Percentiles rank a stretch among this genome's conserved stretches.
Conservation (phyloP, 2,329 filamentous ascomycete species). For the Corynespora cassiicola region DNA sequence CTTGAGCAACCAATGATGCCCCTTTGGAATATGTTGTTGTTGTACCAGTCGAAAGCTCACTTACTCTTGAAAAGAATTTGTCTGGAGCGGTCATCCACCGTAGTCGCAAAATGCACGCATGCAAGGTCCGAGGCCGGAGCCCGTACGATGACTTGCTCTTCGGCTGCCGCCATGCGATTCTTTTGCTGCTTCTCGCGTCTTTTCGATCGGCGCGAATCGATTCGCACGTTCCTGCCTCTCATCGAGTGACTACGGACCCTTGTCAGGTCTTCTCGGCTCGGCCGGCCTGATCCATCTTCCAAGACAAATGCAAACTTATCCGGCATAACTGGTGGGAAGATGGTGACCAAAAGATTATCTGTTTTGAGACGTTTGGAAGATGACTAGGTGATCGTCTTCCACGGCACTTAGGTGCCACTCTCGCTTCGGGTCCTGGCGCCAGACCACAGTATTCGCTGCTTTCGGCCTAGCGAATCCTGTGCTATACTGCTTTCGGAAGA, state of each 20-base stretch:
- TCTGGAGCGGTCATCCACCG: slow-evolving; percentile 1
- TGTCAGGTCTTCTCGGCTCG: slow-evolving; percentile 5
- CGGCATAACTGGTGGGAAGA: slow-evolving; percentile 1
- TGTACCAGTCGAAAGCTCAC: slow-evolving; percentile 2
- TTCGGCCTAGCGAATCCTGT: too few species aligned
- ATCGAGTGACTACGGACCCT: slow-evolving; percentile 17
- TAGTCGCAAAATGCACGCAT: slow-evolving; percentile 1
- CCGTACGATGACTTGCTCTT: background rate
- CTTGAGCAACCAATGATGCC: background rate
- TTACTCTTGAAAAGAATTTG: slow-evolving; percentile 11
- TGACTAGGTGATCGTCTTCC: too few species aligned
- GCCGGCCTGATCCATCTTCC: slow-evolving; percentile 5
- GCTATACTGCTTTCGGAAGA: too few species aligned
- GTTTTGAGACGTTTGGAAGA: too few species aligned
- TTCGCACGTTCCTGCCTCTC: slow-evolving; percentile 17
- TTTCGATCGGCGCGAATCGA: slow-evolving; percentile 8
- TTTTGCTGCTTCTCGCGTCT: slow-evolving; percentile 2
- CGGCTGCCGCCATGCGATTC: too few species aligned
- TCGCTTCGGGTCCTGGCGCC: too few species aligned
- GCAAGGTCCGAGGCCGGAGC: background rate
- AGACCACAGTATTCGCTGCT: too few species aligned
- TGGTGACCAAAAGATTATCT: too few species aligned
- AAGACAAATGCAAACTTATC: slow-evolving; percentile 10
- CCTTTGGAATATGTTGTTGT: background rate
- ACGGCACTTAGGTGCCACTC: too few species aligned